phyloP scores from a whole-genome alignment of 306 rosid genomes.

The Prunus davidiana region DNA sequence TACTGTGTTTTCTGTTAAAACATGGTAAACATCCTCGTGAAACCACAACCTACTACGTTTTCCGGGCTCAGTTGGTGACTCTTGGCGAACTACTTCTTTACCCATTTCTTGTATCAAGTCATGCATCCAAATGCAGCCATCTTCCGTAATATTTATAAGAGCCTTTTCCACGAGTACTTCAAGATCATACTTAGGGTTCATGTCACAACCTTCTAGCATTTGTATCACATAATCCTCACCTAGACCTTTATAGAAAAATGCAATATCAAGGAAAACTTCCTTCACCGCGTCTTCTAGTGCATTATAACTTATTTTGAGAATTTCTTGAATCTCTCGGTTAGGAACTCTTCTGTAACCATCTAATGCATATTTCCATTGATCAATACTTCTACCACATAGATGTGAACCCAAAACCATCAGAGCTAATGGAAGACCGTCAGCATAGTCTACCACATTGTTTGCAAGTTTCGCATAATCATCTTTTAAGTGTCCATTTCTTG shows the following conservation, averaged over 20 bases:
- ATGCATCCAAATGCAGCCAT: constrained; percentile 26
- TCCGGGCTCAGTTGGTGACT: too few species aligned
- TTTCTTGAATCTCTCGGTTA: constrained; percentile 28
- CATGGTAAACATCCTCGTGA: too few species aligned
- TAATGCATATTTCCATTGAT: constrained; percentile 32
- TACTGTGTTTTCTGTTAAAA: too few species aligned
- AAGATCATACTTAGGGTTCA: too few species aligned
- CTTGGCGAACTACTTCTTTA: constrained; percentile 23
- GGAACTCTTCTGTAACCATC: constrained; percentile 29
- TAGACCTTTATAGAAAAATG: constrained; percentile 32
- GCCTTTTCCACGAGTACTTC: too few species aligned
- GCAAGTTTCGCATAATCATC: too few species aligned
- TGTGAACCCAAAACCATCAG: not conserved
- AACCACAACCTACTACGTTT: constrained; percentile 11
- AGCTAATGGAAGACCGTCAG: constrained; percentile 28
- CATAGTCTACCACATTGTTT: too few species aligned
- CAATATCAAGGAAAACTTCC: constrained; percentile 33
- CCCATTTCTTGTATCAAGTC: constrained; percentile 42
- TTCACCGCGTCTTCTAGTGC: constrained; percentile 16
- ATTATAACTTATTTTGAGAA: constrained; percentile 35
- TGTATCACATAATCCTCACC: constrained; percentile 10
- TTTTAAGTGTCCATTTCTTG: too few species aligned
- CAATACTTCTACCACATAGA: constrained; percentile 14
- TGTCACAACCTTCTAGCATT: too few species aligned
- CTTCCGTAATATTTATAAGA: constrained; percentile 3